Conservation (phyloP, 2,329 filamentous ascomycete species). For the Blastomyces silverae region DNA sequence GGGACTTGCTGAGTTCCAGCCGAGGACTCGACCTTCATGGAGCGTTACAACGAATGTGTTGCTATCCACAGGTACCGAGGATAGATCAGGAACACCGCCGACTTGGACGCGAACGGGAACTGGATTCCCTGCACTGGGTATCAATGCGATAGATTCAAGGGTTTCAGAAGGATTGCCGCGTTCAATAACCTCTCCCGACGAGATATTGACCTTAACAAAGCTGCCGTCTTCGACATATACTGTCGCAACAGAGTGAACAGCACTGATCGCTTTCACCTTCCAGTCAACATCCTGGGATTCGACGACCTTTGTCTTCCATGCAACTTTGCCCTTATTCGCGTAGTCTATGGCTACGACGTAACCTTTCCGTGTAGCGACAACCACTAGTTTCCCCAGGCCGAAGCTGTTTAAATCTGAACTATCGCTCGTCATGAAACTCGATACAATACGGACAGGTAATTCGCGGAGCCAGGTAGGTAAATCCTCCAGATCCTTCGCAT, state of each 20-base stretch:
- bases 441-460: conserved; percentile 62
- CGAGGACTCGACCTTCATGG: conserved; percentile 38
- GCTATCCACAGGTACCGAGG: conserved; percentile 29
- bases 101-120: conserved; percentile 31
- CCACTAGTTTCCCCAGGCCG: conserved; percentile 77
- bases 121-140: conserved; percentile 25
- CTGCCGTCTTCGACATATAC: conserved; percentile 57
- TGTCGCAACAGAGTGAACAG: conserved; percentile 54
- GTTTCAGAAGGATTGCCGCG: conserved; percentile 26
- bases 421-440: conserved; percentile 53
- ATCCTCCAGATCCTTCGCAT: conserved; percentile 64
- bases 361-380: conserved; percentile 72
- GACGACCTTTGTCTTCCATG: conserved; percentile 66
- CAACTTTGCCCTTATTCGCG: conserved; percentile 62
- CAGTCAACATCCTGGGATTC: conserved; percentile 54
- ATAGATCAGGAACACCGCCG: conserved; percentile 31
- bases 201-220: conserved; percentile 47
- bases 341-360: conserved; percentile 74
- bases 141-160: conserved; percentile 30
- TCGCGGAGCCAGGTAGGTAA: conserved; percentile 66
- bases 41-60: conserved; percentile 37
- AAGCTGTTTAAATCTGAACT: conserved; percentile 56
- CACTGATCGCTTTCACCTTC: conserved; percentile 61
- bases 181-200: conserved; percentile 39
- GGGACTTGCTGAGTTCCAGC: conserved; percentile 38